Evolutionary conservation across 2,329 filamentous ascomycete species (phyloP), one percentile per base, ranked within the genome.

Genomic region (Furcasterigmium sp.): DNA sequence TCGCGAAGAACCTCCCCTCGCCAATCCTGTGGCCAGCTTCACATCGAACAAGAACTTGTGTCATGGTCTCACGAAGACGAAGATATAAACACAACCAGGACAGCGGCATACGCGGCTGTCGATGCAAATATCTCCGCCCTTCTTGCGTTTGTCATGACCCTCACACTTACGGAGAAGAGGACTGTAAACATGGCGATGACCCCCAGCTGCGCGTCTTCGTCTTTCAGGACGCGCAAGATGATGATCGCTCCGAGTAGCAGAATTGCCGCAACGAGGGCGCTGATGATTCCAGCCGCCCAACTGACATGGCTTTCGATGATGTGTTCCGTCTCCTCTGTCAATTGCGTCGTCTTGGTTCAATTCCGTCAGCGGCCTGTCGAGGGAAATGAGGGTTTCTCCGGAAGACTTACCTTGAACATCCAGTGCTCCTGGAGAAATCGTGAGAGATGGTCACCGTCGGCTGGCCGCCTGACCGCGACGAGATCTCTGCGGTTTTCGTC

Each of bases 31-130:
- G n/a, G n/a, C n/a, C n/a, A n/a, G n/a, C n/a, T n/a, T n/a, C n/a
- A n/a, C n/a, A n/a, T n/a, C n/a, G n/a, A n/a, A n/a, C n/a, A n/a
- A n/a, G n/a, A 7, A 15, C 29, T 15, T 14, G 29, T n/a, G 26
- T 15, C 29, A 7, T 13, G 17, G 29, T n/a, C 29, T 13, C 14
- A n/a, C 13, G 29, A 7, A 15, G 29, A 32, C 13, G 29, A 13
- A 11, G 29, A 32, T 2, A 51, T 41, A 23, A 50, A 50, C 2
- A 51, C 47, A 3, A 50, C 47, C 25, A 48, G 36, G 2, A 50
- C 49, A 5, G 44, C 45, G 5, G 49, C 49, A 13, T 39, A 51
- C 34, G 50, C 48, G n/a, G 50, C 50, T 0, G 50, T 52, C 4
- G 46, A 42, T 0, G 48, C 46, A 28, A 52, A 50, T 8, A 52